Evolutionary conservation across 2,329 filamentous ascomycete species (phyloP).

Genomic region (Fusarium chuoi): DNA sequence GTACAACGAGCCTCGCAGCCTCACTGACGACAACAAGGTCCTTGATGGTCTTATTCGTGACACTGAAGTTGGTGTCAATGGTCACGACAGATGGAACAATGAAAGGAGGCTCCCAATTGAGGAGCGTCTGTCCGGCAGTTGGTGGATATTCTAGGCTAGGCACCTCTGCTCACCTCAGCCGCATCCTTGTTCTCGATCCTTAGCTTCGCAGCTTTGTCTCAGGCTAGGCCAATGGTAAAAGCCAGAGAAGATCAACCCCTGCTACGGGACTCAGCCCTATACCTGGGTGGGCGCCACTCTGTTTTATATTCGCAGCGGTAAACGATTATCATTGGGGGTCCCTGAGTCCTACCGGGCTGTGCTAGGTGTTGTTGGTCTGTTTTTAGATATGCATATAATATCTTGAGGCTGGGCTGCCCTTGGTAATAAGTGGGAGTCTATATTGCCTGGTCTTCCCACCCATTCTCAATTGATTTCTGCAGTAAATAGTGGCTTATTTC

Average conservation of each 20-base stretch:
- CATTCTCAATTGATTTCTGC: not conserved
- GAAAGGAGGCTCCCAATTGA: not conserved
- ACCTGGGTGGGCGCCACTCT: conserved; percentile 3
- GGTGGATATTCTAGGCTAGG: conserved; percentile 8
- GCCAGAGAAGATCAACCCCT: not conserved
- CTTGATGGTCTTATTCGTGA: not conserved
- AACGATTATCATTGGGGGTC: not conserved
- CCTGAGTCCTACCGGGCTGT: conserved; percentile 3
- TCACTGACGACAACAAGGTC: not conserved
- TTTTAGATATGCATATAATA: conserved; percentile 2
- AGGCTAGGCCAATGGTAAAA: conserved; percentile 1
- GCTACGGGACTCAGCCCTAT: conserved; percentile 13
- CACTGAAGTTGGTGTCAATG: not conserved
- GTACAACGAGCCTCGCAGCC: not conserved
- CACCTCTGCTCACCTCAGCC: conserved; percentile 15
- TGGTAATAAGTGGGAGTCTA: not conserved
- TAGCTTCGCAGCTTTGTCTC: conserved; percentile 3
- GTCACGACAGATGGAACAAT: not conserved
- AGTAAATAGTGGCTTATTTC: not conserved
- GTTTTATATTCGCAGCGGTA: conserved; percentile 1
- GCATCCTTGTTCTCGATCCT: conserved; percentile 3
- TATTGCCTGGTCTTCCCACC: not conserved
- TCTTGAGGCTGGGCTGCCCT: conserved; percentile 9
- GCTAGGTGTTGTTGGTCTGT: conserved; percentile 1
- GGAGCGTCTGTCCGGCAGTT: not conserved